Percentiles rank a stretch among this genome's conserved stretches.
Evolutionary conservation across 129 eudicot genomes (phyloP).

Genomic region (Centaurea solstitialis): DNA sequence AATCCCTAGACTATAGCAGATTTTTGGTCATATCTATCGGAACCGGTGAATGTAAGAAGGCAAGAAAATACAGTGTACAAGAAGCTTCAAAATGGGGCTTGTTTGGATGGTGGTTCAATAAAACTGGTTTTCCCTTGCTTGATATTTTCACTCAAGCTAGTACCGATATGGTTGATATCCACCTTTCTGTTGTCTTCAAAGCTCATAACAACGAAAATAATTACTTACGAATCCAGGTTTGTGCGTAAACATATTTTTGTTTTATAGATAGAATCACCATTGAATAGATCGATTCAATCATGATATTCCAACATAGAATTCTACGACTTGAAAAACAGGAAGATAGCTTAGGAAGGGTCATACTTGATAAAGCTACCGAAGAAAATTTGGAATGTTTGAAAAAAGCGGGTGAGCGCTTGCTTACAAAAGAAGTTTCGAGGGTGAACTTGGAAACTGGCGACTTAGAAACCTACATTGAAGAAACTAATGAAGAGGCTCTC

Average conservation of each 20-base stretch:
- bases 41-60: conserved; percentile 38
- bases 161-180: conserved; percentile 46
- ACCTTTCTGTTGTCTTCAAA: conserved; percentile 44
- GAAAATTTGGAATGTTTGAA: conserved; percentile 30
- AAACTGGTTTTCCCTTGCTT: conserved; percentile 43
- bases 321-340: conserved; percentile 20
- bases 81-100: conserved; percentile 52
- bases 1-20: conserved; percentile 30
- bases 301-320: neutral
- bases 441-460: conserved; percentile 35
- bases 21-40: conserved; percentile 54
- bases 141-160: conserved; percentile 48
- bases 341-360: conserved; percentile 17
- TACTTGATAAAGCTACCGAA: conserved; percentile 32
- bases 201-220: conserved; percentile 23
- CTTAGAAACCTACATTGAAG: conserved; percentile 16
- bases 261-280: neutral
- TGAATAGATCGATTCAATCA: neutral
- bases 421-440: conserved; percentile 40
- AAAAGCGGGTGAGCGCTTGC: conserved; percentile 30
- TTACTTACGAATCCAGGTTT: conserved; percentile 59
- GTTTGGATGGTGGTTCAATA: conserved; percentile 39
- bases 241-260: neutral
- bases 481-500: conserved; percentile 29
- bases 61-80: conserved; percentile 25